phyloP scores from a whole-genome alignment of 139 green algal genomes.

The Asterochloris sp. region DNA sequence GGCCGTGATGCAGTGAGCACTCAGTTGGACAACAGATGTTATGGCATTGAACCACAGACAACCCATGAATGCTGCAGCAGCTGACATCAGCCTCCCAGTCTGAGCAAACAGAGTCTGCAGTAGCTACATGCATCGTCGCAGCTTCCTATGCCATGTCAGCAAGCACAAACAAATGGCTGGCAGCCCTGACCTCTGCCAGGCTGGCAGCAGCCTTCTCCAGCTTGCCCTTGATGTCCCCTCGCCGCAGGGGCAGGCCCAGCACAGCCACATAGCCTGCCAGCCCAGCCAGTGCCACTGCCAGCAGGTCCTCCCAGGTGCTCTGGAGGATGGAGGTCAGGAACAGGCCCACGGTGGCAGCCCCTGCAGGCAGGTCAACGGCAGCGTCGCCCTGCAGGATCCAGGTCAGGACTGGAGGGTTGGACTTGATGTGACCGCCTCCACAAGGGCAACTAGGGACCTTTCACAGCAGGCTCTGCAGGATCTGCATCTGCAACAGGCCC shows the following conservation, averaged over 20 bases:
- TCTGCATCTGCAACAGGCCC: too few species aligned
- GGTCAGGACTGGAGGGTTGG: too few species aligned
- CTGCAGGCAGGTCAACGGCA: conserved; percentile 4
- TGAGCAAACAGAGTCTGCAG: neutral
- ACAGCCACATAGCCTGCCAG: conserved; percentile 70
- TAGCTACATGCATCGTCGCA: neutral
- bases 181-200: conserved; percentile 38
- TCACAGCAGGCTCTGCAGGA: too few species aligned
- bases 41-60: neutral
- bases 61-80: neutral
- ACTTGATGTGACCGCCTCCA: too few species aligned
- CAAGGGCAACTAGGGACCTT: too few species aligned
- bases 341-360: conserved; percentile 49
- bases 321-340: conserved; percentile 58
- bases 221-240: conserved; percentile 83
- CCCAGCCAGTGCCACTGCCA: conserved; percentile 56
- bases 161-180: neutral
- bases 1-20: neutral
- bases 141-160: neutral
- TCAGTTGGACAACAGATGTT: neutral
- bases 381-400: too few species aligned
- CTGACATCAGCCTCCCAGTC: neutral
- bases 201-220: conserved; percentile 45
- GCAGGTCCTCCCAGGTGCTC: conserved; percentile 77
- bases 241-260: conserved; percentile 80